Evolutionary conservation across 805 yeast genomes (phyloP).

Genomic region (Cyberlindnera nakhonratchasimensis): DNA sequence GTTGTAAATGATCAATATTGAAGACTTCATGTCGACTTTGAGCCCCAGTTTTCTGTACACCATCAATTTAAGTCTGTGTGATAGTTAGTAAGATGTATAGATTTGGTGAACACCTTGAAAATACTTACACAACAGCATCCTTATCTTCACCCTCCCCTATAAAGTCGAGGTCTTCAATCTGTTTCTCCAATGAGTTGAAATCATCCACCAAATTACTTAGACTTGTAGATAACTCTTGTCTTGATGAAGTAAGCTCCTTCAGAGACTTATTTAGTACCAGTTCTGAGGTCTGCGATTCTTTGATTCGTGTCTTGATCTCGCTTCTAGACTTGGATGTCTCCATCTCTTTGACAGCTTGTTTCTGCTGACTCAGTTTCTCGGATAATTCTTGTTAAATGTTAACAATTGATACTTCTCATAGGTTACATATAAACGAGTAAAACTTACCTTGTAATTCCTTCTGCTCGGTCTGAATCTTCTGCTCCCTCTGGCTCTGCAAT

Average conservation of each 20-base stretch:
- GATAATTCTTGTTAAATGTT: constrained; percentile 14
- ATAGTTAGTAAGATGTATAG: constrained; percentile 5
- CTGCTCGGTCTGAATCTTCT: constrained; percentile 23
- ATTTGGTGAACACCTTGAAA: background rate
- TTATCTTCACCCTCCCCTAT: constrained; percentile 32
- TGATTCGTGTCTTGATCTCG: constrained; percentile 32
- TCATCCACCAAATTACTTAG: constrained; percentile 37
- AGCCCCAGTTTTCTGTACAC: constrained; percentile 61
- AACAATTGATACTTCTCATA: background rate
- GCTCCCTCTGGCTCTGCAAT: constrained; percentile 32
- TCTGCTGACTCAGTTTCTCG: constrained; percentile 15
- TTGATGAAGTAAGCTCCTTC: constrained; percentile 45
- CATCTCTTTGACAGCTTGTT: constrained; percentile 23
- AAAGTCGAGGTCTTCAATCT: constrained; percentile 31
- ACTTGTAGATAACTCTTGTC: constrained; percentile 37
- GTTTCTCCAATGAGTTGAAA: constrained; percentile 33
- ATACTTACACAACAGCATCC: constrained; percentile 37
- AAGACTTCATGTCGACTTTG: constrained; percentile 39
- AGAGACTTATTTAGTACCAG: constrained; percentile 50
- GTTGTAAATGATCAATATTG: constrained; percentile 47
- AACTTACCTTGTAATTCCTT: constrained; percentile 19
- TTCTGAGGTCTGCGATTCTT: constrained; percentile 41
- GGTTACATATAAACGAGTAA: background rate
- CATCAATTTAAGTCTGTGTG: constrained; percentile 44
- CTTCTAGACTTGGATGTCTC: constrained; percentile 29